phyloP scores from a whole-genome alignment of 1,284 basidiomycete species.

The Quambalaria eucalypti region DNA sequence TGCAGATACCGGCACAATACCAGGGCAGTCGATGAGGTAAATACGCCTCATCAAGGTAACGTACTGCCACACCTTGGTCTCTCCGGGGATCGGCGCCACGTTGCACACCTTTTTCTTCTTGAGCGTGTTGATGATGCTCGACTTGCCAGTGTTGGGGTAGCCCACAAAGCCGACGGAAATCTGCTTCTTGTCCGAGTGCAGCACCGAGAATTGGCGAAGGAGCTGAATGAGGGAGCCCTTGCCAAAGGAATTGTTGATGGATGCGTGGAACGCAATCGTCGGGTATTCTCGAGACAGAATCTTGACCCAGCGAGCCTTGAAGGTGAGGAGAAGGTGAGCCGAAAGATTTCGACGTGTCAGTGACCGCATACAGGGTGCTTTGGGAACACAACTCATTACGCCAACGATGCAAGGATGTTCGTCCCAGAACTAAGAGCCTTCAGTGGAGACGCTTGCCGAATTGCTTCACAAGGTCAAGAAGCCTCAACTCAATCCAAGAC shows the following conservation, averaged over 20 bases:
- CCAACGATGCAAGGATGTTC: constrained; percentile 20
- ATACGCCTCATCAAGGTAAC: constrained; percentile 90
- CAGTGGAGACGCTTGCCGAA: constrained; percentile 9
- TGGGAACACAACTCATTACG: background rate
- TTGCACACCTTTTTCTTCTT: constrained; percentile 97
- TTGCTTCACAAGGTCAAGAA: background rate
- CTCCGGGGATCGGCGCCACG: constrained; percentile 92
- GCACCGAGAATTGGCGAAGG: constrained; percentile 87
- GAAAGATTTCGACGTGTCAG: background rate
- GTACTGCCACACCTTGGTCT: constrained; percentile 99
- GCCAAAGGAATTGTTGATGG: constrained; percentile 96
- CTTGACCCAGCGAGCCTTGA: constrained; percentile 88
- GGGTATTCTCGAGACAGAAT: constrained; percentile 88
- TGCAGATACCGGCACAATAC: constrained; percentile 84
- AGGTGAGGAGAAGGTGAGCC: background rate
- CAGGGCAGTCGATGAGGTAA: constrained; percentile 98
- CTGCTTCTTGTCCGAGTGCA: constrained; percentile 98
- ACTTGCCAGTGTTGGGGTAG: constrained; percentile 97
- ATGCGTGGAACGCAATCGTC: constrained; percentile 95
- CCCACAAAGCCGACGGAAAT: constrained; percentile 97
- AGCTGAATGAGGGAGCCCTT: constrained; percentile 97
- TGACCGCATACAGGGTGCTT: background rate
- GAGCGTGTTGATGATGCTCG: constrained; percentile 93
- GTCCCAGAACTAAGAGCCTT: constrained; percentile 39
- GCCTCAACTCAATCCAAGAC: constrained; percentile 42